phyloP scores from a whole-genome alignment of 2,329 filamentous ascomycete genomes.

The Fusarium liriodendri region DNA sequence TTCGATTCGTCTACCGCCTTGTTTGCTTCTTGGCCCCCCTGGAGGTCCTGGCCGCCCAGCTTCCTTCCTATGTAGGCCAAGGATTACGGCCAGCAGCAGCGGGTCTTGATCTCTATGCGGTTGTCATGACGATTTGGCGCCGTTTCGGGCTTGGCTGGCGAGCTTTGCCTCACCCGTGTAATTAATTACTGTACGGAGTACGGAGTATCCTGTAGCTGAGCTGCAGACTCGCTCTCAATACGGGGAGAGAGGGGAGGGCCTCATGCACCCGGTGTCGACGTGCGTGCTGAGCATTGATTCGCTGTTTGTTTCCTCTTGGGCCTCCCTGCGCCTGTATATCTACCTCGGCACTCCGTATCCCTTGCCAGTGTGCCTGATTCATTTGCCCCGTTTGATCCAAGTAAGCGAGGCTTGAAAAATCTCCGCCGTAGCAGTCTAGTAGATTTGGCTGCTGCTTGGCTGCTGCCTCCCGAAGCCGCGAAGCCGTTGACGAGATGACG shows the following conservation, averaged over 20 bases:
- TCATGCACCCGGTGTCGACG: background rate
- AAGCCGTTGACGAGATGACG: slow-evolving; percentile 10
- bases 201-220: background rate
- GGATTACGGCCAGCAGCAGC: slow-evolving; percentile 14
- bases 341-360: slow-evolving; percentile 24
- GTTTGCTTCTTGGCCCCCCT: background rate
- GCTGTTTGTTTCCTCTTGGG: background rate
- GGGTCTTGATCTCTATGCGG: slow-evolving; percentile 30
- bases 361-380: background rate
- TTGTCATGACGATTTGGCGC: slow-evolving; percentile 45
- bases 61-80: slow-evolving; percentile 23
- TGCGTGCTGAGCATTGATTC: slow-evolving; percentile 2
- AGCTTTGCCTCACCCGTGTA: slow-evolving; percentile 8
- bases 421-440: slow-evolving; percentile 14
- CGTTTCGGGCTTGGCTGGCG: slow-evolving; percentile 33
- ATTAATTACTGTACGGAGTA: background rate
- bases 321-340: background rate
- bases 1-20: slow-evolving; percentile 13
- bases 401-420: slow-evolving; percentile 22
- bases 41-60: slow-evolving; percentile 21
- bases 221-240: background rate
- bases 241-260: background rate
- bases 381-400: slow-evolving; percentile 20
- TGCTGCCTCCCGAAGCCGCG: slow-evolving; percentile 3
- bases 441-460: background rate